phyloP scores from a whole-genome alignment of 2,329 filamentous ascomycete genomes.

The Fusarium subtropicale region DNA sequence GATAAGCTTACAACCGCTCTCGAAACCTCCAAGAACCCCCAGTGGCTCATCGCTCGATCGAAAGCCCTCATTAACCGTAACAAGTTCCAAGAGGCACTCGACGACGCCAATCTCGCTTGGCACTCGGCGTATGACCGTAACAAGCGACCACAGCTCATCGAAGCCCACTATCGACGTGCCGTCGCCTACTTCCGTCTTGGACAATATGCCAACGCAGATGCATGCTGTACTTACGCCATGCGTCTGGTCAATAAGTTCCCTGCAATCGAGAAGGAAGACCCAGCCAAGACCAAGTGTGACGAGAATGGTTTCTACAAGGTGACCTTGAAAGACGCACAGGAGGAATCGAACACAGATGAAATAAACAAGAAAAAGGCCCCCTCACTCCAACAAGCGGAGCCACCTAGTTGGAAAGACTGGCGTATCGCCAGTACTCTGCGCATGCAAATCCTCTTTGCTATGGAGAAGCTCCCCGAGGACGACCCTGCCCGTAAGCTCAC shows the following conservation, averaged over 20 bases:
- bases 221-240: constrained; percentile 72
- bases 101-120: constrained; percentile 76
- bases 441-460: constrained; percentile 58
- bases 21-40: constrained; percentile 72
- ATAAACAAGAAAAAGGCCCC: constrained; percentile 42
- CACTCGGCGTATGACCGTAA: constrained; percentile 73
- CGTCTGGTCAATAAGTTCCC: constrained; percentile 51
- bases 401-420: constrained; percentile 45
- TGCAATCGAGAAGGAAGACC: constrained; percentile 51
- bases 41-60: constrained; percentile 85
- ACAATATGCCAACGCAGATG: constrained; percentile 79
- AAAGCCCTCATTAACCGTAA: constrained; percentile 78
- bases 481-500: constrained; percentile 61
- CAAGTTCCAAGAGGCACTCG: constrained; percentile 72
- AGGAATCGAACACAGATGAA: constrained; percentile 49
- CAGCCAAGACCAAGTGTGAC: constrained; percentile 52
- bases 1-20: constrained; percentile 75
- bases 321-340: constrained; percentile 49
- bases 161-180: constrained; percentile 84
- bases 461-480: constrained; percentile 59
- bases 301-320: constrained; percentile 61
- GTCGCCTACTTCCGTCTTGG: constrained; percentile 78
- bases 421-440: constrained; percentile 60
- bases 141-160: constrained; percentile 78
- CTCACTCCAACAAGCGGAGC: constrained; percentile 4